These are phyloP conservation scores for Aspergillus intermedius DNA, from an alignment of 2,329 filamentous ascomycete genomes.

Conservation along the genomic window DNA sequence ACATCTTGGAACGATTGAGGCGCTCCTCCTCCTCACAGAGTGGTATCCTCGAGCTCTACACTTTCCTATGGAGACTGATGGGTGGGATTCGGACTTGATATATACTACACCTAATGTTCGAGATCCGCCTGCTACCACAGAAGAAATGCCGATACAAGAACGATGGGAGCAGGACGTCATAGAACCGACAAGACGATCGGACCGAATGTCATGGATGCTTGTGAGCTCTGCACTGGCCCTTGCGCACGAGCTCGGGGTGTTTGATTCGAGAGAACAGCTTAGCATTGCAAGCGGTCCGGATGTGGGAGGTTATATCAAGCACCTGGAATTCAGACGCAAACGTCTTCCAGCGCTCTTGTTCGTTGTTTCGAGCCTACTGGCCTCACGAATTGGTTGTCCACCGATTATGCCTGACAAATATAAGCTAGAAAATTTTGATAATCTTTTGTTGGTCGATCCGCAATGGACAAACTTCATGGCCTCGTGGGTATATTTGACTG, in stretches of 20 bases:
- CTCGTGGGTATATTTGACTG: slow-evolving; percentile 45
- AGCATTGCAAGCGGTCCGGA: slow-evolving; percentile 16
- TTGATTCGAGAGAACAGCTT: slow-evolving; percentile 37
- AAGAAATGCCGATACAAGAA: slow-evolving; percentile 24
- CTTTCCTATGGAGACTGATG: slow-evolving; percentile 48
- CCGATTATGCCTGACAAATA: slow-evolving; percentile 45
- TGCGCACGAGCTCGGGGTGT: slow-evolving; percentile 48
- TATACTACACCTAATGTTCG: slow-evolving; percentile 33
- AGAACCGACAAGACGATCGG: slow-evolving; percentile 48
- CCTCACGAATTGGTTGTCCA: slow-evolving; percentile 47
- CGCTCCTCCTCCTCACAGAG: slow-evolving; percentile 48
- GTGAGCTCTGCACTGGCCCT: slow-evolving; percentile 49
- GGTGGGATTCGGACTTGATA: slow-evolving; percentile 50
- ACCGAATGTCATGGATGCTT: slow-evolving; percentile 57
- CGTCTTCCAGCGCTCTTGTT: slow-evolving; percentile 36
- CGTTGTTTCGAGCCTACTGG: slow-evolving; percentile 47
- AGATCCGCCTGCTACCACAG: slow-evolving; percentile 19
- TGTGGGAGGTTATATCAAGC: slow-evolving; percentile 22
- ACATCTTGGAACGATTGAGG: slow-evolving; percentile 49
- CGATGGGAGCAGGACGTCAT: slow-evolving; percentile 50
- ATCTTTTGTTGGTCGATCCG: slow-evolving; percentile 38
- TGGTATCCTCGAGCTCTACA: slow-evolving; percentile 52
- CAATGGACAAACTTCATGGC: slow-evolving; percentile 49
- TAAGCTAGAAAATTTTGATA: slow-evolving; percentile 21
- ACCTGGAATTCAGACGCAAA: slow-evolving; percentile 26